phyloP scores from a whole-genome alignment of 2,329 filamentous ascomycete species.

The Hymenoscyphus linearis region DNA sequence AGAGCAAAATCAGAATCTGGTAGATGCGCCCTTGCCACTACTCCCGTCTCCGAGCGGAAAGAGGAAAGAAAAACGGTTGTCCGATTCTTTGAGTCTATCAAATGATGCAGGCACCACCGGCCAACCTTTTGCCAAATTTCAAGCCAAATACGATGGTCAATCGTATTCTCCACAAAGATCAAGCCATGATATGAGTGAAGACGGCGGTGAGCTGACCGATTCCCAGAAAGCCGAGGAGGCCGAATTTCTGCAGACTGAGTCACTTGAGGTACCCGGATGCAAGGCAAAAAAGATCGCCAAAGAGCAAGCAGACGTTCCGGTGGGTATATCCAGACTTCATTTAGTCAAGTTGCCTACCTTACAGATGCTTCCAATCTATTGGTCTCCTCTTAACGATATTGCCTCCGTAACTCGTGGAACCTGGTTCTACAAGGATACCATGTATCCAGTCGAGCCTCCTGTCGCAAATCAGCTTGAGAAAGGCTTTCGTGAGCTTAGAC shows the following conservation, averaged over 20 bases:
- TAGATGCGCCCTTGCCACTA: not conserved
- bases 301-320: conserved; percentile 57
- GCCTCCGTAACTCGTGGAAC: conserved; percentile 78
- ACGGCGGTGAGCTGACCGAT: not conserved
- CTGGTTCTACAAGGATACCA: conserved; percentile 96
- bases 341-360: conserved; percentile 77
- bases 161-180: conserved; percentile 4
- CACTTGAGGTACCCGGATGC: conserved; percentile 21
- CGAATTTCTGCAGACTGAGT: conserved; percentile 18
- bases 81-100: not conserved
- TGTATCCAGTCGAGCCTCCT: conserved; percentile 78
- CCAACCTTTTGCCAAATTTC: conserved; percentile 42
- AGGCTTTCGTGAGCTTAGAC: conserved; percentile 80
- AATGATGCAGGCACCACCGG: conserved; percentile 39
- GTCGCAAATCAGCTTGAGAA: conserved; percentile 89
- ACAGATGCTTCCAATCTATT: conserved; percentile 95
- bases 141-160: conserved; percentile 21
- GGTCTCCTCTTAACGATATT: conserved; percentile 89
- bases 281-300: conserved; percentile 30
- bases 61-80: not conserved
- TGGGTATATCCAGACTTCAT: conserved; percentile 86
- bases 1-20: not conserved
- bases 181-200: conserved; percentile 3
- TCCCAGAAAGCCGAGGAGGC: conserved; percentile 13
- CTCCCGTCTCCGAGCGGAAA: not conserved